Conservation (phyloP, 371 early-diverging fungal species). For the Saksenaea vasiformis region DNA sequence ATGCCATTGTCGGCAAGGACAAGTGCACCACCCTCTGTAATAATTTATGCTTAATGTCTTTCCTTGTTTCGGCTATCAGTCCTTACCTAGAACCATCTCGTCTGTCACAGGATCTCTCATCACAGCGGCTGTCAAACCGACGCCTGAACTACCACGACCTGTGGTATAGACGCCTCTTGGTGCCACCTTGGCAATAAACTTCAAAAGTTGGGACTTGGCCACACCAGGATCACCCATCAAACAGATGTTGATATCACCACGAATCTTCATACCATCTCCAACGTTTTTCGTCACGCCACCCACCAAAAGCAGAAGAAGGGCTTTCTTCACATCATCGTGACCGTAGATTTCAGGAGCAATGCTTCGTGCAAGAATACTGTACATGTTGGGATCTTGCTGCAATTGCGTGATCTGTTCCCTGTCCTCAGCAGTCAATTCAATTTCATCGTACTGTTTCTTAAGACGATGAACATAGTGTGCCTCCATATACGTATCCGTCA, state of each 20-base stretch:
- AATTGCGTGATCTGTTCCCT: conserved; percentile 65
- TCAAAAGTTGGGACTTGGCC: conserved; percentile 92
- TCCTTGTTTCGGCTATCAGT: neutral
- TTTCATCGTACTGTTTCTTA: conserved; percentile 88
- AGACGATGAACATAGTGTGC: conserved; percentile 84
- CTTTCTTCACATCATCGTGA: conserved; percentile 95
- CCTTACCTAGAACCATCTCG: conserved; percentile 79
- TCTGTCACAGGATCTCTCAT: conserved; percentile 85
- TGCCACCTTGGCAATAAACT: conserved; percentile 84
- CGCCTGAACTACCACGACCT: conserved; percentile 92
- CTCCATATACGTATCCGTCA: conserved; percentile 96
- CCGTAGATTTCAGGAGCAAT: conserved; percentile 99
- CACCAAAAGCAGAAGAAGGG: conserved; percentile 84
- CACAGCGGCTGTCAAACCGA: conserved; percentile 94
- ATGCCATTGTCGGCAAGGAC: conserved; percentile 92
- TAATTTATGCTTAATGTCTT: neutral
- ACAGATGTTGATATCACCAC: conserved; percentile 95
- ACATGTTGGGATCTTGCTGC: conserved; percentile 72
- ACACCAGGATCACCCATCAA: conserved; percentile 99
- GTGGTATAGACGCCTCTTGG: conserved; percentile 94
- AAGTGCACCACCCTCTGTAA: conserved; percentile 22
- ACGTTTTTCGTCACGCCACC: conserved; percentile 88
- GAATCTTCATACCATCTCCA: conserved; percentile 91
- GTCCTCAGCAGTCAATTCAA: conserved; percentile 69
- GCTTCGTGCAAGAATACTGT: conserved; percentile 84